phyloP scores from a whole-genome alignment of 768 basidiomycete species.

The Psilocybe tampanensis region DNA sequence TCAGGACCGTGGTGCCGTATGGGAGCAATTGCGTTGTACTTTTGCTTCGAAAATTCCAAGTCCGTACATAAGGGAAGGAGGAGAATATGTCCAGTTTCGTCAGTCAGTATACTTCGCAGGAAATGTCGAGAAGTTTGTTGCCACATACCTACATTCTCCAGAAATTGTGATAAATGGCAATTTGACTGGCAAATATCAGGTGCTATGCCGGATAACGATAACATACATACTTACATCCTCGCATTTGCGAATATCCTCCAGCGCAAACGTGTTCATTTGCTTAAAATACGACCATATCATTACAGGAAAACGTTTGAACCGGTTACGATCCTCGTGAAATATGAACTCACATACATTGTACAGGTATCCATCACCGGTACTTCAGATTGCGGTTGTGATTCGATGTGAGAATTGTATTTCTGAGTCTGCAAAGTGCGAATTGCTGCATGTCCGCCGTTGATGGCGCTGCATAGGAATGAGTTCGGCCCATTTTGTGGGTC shows the following conservation, averaged over 20 bases:
- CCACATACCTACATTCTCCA: too few species aligned
- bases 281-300: too few species aligned
- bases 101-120: background rate
- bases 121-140: background rate
- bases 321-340: background rate
- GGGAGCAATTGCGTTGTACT: background rate
- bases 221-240: background rate
- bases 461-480: background rate
- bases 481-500: background rate
- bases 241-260: background rate
- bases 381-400: background rate
- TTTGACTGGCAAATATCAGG: background rate
- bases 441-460: background rate
- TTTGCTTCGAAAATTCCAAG: too few species aligned
- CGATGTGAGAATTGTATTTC: too few species aligned
- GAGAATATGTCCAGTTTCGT: too few species aligned
- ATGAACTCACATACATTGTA: background rate
- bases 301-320: too few species aligned
- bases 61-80: background rate
- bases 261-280: background rate
- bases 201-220: background rate
- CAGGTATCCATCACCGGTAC: background rate
- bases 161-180: too few species aligned
- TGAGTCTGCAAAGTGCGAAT: background rate
- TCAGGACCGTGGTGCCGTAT: background rate